A percentile compares a stretch with the other conserved stretches of the same genome.
phyloP scores from a whole-genome alignment of 208 protist genomes.

The Leishmania tropica region DNA sequence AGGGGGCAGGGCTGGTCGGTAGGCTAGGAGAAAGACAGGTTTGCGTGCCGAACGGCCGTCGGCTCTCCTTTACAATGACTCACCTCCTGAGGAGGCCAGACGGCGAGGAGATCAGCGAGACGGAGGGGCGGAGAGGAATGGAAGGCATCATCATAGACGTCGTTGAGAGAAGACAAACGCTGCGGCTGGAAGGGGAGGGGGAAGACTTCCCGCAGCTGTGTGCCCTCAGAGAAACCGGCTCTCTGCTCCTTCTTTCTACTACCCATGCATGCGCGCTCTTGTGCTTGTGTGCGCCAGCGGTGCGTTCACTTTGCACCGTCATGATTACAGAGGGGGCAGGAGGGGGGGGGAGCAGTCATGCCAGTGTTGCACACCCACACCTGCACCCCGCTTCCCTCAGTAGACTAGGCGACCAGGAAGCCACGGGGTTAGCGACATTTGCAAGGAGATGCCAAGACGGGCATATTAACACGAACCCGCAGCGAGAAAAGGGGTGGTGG shows the following conservation, averaged over 20 bases:
- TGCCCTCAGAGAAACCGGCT: not conserved
- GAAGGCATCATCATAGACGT: not conserved
- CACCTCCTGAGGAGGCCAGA: not conserved
- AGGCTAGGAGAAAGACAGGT: not conserved
- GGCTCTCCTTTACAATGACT: not conserved
- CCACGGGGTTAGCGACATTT: not conserved
- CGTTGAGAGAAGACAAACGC: not conserved
- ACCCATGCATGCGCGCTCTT: not conserved
- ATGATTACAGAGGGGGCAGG: not conserved
- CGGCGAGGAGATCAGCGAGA: not conserved
- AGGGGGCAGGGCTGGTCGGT: not conserved
- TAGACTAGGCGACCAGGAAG: not conserved
- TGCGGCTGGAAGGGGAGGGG: not conserved
- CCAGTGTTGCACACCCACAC: not conserved
- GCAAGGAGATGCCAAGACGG: not conserved
- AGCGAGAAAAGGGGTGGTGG: not conserved
- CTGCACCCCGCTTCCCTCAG: not conserved
- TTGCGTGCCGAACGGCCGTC: not conserved
- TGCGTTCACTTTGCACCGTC: not conserved
- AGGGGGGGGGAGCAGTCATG: not conserved
- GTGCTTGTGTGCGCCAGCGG: not conserved
- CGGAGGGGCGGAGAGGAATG: not conserved
- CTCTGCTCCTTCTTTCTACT: not conserved
- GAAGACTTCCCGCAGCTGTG: not conserved
- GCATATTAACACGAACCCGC: not conserved